These are phyloP conservation scores for Dissophora ornata DNA, from an alignment of 192 early-diverging fungal species.

Conservation along the genomic window DNA sequence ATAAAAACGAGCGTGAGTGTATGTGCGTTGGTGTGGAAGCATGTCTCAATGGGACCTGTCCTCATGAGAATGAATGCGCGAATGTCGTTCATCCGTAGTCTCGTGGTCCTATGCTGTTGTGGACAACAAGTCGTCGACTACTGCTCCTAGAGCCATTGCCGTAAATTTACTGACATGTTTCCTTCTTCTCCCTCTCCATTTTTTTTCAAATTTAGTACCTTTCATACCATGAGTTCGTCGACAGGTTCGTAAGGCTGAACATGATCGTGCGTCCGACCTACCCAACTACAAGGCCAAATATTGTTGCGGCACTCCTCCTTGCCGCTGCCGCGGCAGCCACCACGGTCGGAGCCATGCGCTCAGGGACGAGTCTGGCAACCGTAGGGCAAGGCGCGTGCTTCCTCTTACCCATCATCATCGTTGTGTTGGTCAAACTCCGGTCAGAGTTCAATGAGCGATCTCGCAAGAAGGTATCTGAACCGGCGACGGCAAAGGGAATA, in stretches of 20 bases:
- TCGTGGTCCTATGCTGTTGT: neutral
- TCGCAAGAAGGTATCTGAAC: conserved; percentile 9
- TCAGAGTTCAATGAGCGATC: conserved; percentile 18
- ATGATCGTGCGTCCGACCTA: conserved; percentile 14
- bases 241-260: conserved; percentile 29
- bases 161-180: too few species aligned
- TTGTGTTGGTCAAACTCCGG: conserved; percentile 39
- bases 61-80: neutral
- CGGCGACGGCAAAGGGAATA: too few species aligned
- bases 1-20: too few species aligned
- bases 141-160: neutral
- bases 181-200: too few species aligned
- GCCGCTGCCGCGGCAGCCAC: neutral
- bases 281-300: conserved; percentile 36
- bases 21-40: too few species aligned
- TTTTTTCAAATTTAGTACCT: conserved; percentile 38
- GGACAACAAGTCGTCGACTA: neutral
- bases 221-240: conserved; percentile 22
- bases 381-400: conserved; percentile 41
- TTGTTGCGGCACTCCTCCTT: conserved; percentile 1
- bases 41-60: too few species aligned
- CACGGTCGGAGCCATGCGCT: neutral
- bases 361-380: conserved; percentile 13
- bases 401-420: conserved; percentile 20
- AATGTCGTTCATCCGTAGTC: neutral